Percentiles rank a stretch among this genome's conserved stretches.
These are phyloP conservation scores for Trichophaea hybrida DNA, from an alignment of 2,329 filamentous ascomycete genomes.

Conservation along the genomic window DNA sequence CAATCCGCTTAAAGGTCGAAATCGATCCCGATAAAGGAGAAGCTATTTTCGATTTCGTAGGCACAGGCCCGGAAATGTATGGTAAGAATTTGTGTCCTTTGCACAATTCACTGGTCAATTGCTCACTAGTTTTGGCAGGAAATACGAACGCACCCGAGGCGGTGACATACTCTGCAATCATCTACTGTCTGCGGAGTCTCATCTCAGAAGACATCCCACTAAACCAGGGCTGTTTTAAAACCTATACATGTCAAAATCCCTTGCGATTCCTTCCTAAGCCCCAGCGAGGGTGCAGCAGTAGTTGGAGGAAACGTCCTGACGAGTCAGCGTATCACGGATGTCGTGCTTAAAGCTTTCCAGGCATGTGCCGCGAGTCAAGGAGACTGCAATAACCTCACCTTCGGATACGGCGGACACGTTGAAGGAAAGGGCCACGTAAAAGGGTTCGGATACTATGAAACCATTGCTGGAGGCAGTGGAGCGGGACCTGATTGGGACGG, in stretches of 20 bases:
- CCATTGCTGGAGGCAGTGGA: conserved; percentile 62
- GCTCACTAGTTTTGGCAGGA: conserved; percentile 29
- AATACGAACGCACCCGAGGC: conserved; percentile 73
- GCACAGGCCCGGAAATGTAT: conserved; percentile 67
- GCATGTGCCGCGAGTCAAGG: conserved; percentile 69
- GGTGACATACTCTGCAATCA: conserved; percentile 70
- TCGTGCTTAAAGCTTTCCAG: conserved; percentile 64
- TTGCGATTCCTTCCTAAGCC: conserved; percentile 56
- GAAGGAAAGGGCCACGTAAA: conserved; percentile 45
- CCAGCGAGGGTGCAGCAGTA: conserved; percentile 62
- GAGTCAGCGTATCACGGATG: conserved; percentile 65
- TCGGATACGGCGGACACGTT: conserved; percentile 60
- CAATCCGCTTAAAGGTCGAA: conserved; percentile 58
- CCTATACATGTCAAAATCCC: conserved; percentile 65
- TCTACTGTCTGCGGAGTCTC: conserved; percentile 69
- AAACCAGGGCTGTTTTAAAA: conserved; percentile 69
- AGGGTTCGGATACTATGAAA: conserved; percentile 79
- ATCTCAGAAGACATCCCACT: conserved; percentile 71
- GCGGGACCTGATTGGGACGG: conserved; percentile 61
- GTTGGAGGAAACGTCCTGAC: conserved; percentile 75
- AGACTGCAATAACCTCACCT: conserved; percentile 73
- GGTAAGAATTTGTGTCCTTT: conserved; percentile 33
- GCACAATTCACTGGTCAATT: conserved; percentile 3
- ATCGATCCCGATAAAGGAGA: conserved; percentile 62
- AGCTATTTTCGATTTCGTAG: conserved; percentile 63